These are phyloP conservation scores for Colletotrichum sp. DNA, from an alignment of 2,329 filamentous ascomycete genomes.

Conservation along the genomic window DNA sequence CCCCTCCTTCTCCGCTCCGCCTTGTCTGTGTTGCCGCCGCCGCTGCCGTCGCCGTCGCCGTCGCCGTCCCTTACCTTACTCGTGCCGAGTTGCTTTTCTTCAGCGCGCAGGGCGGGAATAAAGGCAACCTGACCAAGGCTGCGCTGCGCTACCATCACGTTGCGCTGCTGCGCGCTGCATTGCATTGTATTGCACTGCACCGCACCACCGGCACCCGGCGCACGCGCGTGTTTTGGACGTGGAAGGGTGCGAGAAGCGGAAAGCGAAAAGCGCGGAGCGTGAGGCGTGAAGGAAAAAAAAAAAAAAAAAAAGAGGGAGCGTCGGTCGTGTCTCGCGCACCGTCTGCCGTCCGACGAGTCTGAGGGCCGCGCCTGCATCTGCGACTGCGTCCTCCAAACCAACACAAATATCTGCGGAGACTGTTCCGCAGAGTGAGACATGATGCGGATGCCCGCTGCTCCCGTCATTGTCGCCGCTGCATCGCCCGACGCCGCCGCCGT, in stretches of 20 bases:
- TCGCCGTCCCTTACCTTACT: not conserved
- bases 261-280: not conserved
- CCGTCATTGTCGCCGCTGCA: not conserved
- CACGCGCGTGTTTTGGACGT: not conserved
- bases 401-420: not conserved
- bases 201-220: not conserved
- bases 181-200: not conserved
- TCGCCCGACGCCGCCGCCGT: not conserved
- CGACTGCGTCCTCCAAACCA: not conserved
- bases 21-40: not conserved
- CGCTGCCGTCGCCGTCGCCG: not conserved
- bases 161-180: not conserved
- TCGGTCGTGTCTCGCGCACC: not conserved
- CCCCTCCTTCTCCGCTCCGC: not conserved
- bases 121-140: not conserved
- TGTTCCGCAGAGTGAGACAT: conserved; percentile 11
- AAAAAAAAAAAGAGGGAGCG: not conserved
- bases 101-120: not conserved
- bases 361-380: not conserved
- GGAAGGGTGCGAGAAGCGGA: not conserved
- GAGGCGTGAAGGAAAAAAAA: not conserved
- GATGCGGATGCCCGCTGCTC: conserved; percentile 18
- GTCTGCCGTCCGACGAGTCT: not conserved
- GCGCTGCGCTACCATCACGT: not conserved
- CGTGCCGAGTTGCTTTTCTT: not conserved